Conservation (phyloP, 202 grass and related monocot genomes). For the Dendrocalamus latiflorus region DNA sequence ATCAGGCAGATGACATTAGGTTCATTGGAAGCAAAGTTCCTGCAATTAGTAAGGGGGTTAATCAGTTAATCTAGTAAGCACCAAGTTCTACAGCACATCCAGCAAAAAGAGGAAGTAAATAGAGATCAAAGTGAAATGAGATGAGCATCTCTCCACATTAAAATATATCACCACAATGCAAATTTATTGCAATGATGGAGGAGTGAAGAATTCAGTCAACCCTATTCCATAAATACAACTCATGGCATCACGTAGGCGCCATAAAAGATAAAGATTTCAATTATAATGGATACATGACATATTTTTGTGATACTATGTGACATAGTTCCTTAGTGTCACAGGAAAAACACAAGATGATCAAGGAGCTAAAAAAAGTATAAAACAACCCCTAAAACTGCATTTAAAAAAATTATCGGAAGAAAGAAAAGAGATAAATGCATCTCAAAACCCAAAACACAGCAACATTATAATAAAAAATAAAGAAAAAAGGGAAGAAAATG, state of each 20-base stretch:
- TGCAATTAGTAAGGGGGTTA: conserved; percentile 19
- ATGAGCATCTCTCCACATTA: neutral
- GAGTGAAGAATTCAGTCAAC: conserved; percentile 9
- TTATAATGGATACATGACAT: neutral
- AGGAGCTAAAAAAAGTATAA: neutral
- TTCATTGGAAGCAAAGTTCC: conserved; percentile 25
- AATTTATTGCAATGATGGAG: conserved; percentile 15
- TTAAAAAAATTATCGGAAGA: neutral
- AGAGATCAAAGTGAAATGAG: neutral
- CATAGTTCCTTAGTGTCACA: neutral
- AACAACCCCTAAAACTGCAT: neutral
- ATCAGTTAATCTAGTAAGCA: neutral
- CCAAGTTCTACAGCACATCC: neutral
- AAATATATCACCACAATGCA: neutral
- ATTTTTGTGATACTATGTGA: neutral
- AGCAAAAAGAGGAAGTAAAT: neutral
- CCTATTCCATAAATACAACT: neutral
- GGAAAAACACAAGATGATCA: neutral
- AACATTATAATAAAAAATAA: neutral
- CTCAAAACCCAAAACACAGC: neutral
- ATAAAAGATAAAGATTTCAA: neutral
- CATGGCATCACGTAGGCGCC: neutral
- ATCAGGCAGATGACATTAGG: neutral
- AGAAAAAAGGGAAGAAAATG: neutral
- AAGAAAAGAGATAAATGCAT: neutral